These are phyloP conservation scores for Aspergillus japonicus DNA, from an alignment of 2,329 filamentous ascomycete species.

Conservation along the genomic window DNA sequence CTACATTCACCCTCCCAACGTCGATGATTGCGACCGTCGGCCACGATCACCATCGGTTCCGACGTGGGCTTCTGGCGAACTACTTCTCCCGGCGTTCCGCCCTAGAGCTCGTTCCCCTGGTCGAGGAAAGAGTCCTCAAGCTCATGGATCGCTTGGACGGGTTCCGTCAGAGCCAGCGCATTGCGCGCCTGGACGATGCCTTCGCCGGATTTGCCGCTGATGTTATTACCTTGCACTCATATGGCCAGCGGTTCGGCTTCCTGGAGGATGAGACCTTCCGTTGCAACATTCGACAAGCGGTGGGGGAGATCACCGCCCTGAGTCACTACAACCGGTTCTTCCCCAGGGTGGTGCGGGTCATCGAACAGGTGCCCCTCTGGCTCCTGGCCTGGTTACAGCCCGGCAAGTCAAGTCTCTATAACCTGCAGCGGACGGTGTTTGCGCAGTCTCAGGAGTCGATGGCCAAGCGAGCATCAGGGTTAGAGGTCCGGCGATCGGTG, in stretches of 20 bases:
- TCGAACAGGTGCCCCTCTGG: constrained; percentile 13
- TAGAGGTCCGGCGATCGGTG: constrained; percentile 19
- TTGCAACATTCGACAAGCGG: not conserved
- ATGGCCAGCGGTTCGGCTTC: not conserved
- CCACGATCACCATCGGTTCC: constrained; percentile 12
- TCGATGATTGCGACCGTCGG: constrained; percentile 2
- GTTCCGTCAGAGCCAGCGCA: not conserved
- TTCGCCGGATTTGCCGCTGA: constrained; percentile 3
- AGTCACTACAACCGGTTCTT: constrained; percentile 24
- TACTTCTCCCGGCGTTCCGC: constrained; percentile 14
- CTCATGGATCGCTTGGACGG: constrained; percentile 3
- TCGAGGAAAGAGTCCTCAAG: constrained; percentile 2
- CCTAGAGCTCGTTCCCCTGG: not conserved
- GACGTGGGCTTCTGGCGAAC: constrained; percentile 7
- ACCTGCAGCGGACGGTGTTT: constrained; percentile 15
- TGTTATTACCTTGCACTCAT: constrained; percentile 5
- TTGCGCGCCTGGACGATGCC: constrained; percentile 1
- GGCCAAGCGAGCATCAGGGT: not conserved
- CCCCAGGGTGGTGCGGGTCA: constrained; percentile 10
- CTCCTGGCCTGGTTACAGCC: constrained; percentile 13
- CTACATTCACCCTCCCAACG: not conserved
- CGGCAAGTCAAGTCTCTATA: constrained; percentile 10
- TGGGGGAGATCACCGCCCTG: constrained; percentile 24
- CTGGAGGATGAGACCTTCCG: constrained; percentile 3
- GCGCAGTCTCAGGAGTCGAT: not conserved